phyloP scores from a whole-genome alignment of 371 early-diverging fungal genomes.

The Mortierella sp. region DNA sequence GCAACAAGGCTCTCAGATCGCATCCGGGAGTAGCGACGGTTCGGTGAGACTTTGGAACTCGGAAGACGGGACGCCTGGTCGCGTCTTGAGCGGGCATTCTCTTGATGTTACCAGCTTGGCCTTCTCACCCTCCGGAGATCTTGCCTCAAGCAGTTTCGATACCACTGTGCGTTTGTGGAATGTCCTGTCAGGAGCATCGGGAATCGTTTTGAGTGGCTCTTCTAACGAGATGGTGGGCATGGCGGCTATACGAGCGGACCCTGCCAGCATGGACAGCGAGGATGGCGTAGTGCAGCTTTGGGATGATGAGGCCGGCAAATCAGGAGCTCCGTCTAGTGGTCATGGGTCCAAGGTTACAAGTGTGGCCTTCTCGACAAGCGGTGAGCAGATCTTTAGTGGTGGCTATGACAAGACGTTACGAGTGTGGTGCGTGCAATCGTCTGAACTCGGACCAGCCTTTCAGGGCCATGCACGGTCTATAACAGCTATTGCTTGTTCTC shows the following conservation, averaged over 20 bases:
- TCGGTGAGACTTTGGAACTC: neutral
- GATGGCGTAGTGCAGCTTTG: too few relatives aligned
- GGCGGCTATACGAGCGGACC: too few relatives aligned
- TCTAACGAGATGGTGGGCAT: too few relatives aligned
- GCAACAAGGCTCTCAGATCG: neutral
- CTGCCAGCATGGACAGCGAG: too few relatives aligned
- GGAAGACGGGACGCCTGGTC: neutral
- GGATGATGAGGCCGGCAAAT: too few relatives aligned
- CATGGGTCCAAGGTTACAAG: neutral
- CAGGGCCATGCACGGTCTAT: neutral
- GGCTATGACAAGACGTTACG: slow-evolving; percentile 1
- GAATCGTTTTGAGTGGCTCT: neutral
- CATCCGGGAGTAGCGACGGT: neutral
- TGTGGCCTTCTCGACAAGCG: neutral
- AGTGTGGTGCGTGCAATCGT: neutral
- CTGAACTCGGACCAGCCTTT: neutral
- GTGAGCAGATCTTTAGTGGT: neutral
- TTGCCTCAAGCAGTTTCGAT: neutral
- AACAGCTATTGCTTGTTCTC: neutral
- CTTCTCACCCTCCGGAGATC: neutral
- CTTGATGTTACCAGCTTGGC: neutral
- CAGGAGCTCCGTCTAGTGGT: neutral
- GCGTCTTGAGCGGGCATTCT: neutral
- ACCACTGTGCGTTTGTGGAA: neutral
- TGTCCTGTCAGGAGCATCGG: neutral